Base-by-base conservation (phyloP, 2,329 filamentous ascomycete genomes). In the Botrytis byssoidea region DNA sequence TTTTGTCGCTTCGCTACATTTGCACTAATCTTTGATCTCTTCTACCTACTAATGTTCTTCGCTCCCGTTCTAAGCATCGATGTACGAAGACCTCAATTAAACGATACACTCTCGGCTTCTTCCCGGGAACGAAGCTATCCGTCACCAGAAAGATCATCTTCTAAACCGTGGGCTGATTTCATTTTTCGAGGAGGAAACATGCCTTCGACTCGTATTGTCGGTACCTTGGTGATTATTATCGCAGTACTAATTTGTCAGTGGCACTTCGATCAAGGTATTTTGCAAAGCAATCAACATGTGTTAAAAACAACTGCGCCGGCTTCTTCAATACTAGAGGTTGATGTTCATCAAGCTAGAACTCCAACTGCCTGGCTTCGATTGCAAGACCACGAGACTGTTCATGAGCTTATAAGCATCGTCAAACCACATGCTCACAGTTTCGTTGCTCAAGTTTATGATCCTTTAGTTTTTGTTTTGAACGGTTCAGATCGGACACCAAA, bases 41-140 rank as follows among this genome's bases (percentile, higher is more conserved):
- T 94, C 78, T 94, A 92, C 79, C 85, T 94, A 35, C 87, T 93
- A 12, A 95, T 92, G 0, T 95, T 94, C 82, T 95, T 95, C 79
- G 85, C 94, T 5, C 89, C 92, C 1, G 92, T 95, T 20, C 84
- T 95, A 37, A 94, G 92, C 78, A 90, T 95, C 61, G 93, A 95
- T 80, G 92, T 95, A 16, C 88, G 90, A 35, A 87, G 93, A 77
- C 89, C 92, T 73, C 93, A 95, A 82, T 92, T 95, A 79, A 90
- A 91, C 3, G 83, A 95, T 16, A 89, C 85, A 48, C 73, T 75
- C 77, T 86, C 85, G 3, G 85, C 85, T 1, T 83, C 85, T 1
- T 83, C 86, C 57, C 83, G 84, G 22, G 82, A 80, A 63, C 79
- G 79, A 37, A 76, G 75, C 29, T 73, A 76, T 25, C 40, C 73